phyloP scores from a whole-genome alignment of 2,329 filamentous ascomycete species.

The Catunica adiposa region DNA sequence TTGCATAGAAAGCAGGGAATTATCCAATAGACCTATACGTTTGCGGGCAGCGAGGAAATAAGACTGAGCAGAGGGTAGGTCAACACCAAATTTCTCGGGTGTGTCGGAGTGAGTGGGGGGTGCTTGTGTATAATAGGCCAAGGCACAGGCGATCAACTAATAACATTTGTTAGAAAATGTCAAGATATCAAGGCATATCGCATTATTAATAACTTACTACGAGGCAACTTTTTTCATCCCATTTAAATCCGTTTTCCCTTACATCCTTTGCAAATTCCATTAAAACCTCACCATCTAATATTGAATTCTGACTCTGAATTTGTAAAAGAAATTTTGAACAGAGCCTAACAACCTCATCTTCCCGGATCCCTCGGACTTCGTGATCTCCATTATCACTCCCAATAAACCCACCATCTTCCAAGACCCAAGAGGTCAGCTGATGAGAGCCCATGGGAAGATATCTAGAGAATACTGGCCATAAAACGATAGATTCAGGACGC shows the following conservation, averaged over 20 bases:
- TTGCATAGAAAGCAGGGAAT: neutral
- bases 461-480: neutral
- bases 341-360: neutral
- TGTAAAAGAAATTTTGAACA: neutral
- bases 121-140: neutral
- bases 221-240: neutral
- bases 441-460: neutral
- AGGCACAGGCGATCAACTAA: neutral
- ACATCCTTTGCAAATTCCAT: neutral
- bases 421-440: neutral
- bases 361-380: neutral
- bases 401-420: neutral
- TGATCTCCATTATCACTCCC: neutral
- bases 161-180: neutral
- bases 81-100: neutral
- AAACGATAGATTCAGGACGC: neutral
- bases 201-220: neutral
- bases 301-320: neutral
- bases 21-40: neutral
- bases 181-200: neutral
- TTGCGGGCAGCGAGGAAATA: neutral
- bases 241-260: neutral
- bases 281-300: neutral
- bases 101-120: neutral
- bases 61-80: neutral